Conservation (phyloP, 371 early-diverging fungal genomes). For the Mucor sp. region DNA sequence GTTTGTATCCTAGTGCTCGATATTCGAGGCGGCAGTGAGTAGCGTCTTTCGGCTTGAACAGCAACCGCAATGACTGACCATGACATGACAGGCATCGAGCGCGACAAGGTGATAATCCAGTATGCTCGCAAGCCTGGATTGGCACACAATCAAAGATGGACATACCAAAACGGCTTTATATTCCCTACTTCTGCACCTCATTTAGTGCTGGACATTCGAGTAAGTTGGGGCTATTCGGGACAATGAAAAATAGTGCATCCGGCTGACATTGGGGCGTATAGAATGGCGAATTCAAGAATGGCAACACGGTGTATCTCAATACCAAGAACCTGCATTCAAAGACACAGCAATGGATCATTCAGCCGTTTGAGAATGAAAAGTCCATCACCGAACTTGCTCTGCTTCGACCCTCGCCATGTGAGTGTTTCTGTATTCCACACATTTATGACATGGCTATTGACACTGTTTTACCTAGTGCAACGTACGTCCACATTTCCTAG, state of each 20-base stretch:
- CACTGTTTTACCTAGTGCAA: slow-evolving; percentile 21
- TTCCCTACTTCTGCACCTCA: slow-evolving; percentile 41
- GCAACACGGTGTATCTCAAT: slow-evolving; percentile 37
- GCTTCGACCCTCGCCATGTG: slow-evolving; percentile 46
- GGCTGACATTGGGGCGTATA: not conserved
- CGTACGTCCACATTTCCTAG: slow-evolving; percentile 35
- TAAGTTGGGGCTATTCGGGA: slow-evolving; percentile 5
- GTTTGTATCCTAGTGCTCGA: too few relatives aligned
- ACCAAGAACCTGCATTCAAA: slow-evolving; percentile 28
- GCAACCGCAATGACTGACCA: not conserved
- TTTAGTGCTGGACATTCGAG: slow-evolving; percentile 46
- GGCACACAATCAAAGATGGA: slow-evolving; percentile 54
- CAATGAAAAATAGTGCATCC: not conserved
- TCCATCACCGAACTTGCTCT: slow-evolving; percentile 40
- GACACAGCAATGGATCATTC: slow-evolving; percentile 49
- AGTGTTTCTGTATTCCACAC: slow-evolving; percentile 1
- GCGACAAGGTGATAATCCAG: slow-evolving; percentile 47
- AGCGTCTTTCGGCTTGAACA: not conserved
- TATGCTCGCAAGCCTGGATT: slow-evolving; percentile 53
- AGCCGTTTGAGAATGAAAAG: slow-evolving; percentile 47
- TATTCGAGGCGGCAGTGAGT: slow-evolving; percentile 41
- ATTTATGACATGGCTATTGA: not conserved
- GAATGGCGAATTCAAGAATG: slow-evolving; percentile 47
- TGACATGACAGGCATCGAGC: slow-evolving; percentile 30
- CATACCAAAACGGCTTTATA: slow-evolving; percentile 49